These are phyloP conservation scores for Ophiocordyceps camponoti-saundersi DNA, from an alignment of 2,329 filamentous ascomycete genomes.

Conservation along the genomic window DNA sequence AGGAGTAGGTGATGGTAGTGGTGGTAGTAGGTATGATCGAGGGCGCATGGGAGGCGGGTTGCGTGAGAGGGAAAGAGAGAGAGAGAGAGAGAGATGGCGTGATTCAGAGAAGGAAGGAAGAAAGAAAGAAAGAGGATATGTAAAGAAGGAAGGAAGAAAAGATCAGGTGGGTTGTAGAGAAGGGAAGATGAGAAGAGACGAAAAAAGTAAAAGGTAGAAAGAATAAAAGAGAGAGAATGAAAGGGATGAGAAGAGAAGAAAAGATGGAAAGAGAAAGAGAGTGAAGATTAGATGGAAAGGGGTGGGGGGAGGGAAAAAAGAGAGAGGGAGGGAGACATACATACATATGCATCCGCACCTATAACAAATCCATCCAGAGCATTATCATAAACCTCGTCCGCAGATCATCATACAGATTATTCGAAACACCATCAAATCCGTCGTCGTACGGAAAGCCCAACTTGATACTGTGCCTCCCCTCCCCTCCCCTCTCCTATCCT, in stretches of 20 bases:
- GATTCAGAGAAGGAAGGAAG: neutral
- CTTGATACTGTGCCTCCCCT: no score
- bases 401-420: no score
- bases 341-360: no score
- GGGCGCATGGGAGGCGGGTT: conserved; percentile 18
- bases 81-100: neutral
- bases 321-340: neutral
- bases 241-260: neutral
- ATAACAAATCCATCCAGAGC: no score
- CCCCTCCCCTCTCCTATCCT: no score
- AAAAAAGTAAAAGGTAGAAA: neutral
- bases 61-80: neutral
- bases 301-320: neutral
- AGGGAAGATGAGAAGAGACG: neutral
- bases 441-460: no score
- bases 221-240: neutral
- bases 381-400: no score
- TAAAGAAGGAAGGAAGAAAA: no score
- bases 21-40: conserved; percentile 29
- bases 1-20: no score
- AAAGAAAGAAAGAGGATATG: neutral
- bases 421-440: no score
- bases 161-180: no score
- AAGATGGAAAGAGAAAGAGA: neutral
- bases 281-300: no score